A percentile compares a stretch with the other conserved stretches of the same genome.
Evolutionary conservation across 208 protist species (phyloP).

Genomic region (Trypanosoma avium): DNA sequence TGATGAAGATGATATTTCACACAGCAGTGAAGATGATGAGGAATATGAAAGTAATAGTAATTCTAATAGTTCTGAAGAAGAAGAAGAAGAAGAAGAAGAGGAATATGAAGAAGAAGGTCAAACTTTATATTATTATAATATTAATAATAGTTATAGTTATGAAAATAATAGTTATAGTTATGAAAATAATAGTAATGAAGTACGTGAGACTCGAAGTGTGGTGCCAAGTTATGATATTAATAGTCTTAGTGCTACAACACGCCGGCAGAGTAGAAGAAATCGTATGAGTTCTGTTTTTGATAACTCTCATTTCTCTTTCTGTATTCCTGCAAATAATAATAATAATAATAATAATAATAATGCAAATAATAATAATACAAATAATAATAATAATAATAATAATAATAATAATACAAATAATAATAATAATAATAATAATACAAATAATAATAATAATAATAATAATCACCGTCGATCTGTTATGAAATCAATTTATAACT

Average conservation of each 20-base stretch:
- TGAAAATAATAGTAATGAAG: too few species aligned
- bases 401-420: too few species aligned
- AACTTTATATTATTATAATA: neutral
- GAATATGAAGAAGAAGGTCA: neutral
- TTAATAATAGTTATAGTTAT: neutral
- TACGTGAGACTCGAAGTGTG: too few species aligned
- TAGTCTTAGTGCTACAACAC: too few species aligned
- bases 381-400: neutral
- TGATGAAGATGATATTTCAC: too few species aligned
- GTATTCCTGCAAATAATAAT: constrained; percentile 7
- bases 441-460: constrained; percentile 1
- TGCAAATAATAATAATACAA: neutral
- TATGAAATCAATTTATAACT: too few species aligned
- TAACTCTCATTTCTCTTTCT: neutral
- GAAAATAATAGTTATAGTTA: too few species aligned
- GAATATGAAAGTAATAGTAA: neutral
- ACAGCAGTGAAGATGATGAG: too few species aligned
- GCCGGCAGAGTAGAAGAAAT: too few species aligned
- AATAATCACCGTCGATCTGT: neutral
- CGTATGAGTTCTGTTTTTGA: too few species aligned
- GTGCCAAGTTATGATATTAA: too few species aligned
- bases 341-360: constrained; percentile 24
- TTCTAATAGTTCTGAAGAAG: neutral
- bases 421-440: neutral
- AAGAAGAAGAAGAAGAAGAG: neutral